Conservation (phyloP, 345 rosid species). For the Eucalyptus camaldulensis region DNA sequence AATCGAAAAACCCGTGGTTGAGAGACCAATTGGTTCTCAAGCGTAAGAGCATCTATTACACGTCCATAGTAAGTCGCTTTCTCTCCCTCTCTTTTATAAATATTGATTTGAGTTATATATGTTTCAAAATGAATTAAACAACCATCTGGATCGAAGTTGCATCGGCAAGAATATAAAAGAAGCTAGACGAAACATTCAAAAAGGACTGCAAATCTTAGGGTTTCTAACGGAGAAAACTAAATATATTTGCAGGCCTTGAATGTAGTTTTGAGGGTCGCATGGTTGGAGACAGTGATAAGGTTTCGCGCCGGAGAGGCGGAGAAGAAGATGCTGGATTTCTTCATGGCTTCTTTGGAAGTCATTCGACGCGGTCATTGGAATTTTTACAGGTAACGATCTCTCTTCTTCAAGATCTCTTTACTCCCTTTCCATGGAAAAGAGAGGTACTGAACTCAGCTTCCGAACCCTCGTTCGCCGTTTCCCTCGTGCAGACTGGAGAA, state of each 20-base stretch:
- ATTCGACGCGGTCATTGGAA: conserved; percentile 98
- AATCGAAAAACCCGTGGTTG: conserved; percentile 69
- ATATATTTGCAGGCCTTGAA: conserved; percentile 53
- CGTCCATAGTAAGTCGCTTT: conserved; percentile 57
- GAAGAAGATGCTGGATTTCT: conserved; percentile 59
- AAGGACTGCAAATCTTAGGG: neutral
- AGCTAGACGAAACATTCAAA: neutral
- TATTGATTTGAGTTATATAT: neutral
- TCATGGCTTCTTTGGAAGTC: conserved; percentile 84
- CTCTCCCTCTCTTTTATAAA: neutral
- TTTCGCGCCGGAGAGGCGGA: conserved; percentile 33
- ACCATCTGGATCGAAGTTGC: neutral
- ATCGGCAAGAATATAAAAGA: neutral
- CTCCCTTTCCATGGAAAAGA: neutral
- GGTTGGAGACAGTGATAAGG: conserved; percentile 71
- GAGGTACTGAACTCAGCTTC: neutral
- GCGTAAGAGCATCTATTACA: conserved; percentile 63
- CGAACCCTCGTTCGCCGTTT: neutral
- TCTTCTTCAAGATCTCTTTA: neutral
- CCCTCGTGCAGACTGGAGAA: neutral
- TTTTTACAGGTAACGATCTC: conserved; percentile 60
- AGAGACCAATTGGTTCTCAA: conserved; percentile 72
- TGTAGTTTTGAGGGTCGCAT: conserved; percentile 67
- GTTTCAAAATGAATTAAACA: neutral
- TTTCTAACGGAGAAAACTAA: neutral